Conservation (phyloP, 441 rosid species). For the Erodium moschatum region DNA sequence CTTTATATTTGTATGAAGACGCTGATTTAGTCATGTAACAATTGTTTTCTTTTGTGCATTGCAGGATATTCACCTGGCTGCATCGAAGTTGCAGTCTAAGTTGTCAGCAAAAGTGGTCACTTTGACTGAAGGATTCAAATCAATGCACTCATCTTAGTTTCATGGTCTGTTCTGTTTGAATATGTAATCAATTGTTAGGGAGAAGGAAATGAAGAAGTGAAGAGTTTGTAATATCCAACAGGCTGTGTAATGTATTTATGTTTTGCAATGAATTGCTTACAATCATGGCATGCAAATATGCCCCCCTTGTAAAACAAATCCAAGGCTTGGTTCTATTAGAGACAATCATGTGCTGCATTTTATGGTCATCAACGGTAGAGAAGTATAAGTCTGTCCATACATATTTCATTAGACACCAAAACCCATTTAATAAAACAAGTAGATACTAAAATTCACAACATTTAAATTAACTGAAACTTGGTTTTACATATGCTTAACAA, state of each 20-base stretch:
- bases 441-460: neutral
- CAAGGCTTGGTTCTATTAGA: neutral
- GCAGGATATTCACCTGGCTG: conserved; percentile 80
- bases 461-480: neutral
- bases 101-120: conserved; percentile 77
- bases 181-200: conserved; percentile 9
- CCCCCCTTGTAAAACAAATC: neutral
- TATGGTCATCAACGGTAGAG: neutral
- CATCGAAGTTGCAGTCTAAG: conserved; percentile 59
- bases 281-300: neutral
- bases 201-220: conserved; percentile 6
- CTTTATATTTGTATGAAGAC: neutral
- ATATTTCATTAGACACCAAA: neutral
- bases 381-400: neutral
- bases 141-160: conserved; percentile 35
- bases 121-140: conserved; percentile 82
- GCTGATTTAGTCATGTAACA: neutral
- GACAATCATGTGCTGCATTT: neutral
- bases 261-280: neutral
- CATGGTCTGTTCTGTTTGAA: neutral
- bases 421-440: neutral
- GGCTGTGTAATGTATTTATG: conserved; percentile 10
- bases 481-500: neutral
- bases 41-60: conserved; percentile 13
- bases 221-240: neutral